A percentile compares a stretch with the other conserved stretches of the same genome.
Evolutionary conservation across 495 filamentous ascomycete genomes (phyloP).

Genomic region (Hypoxylon subgilvum): DNA sequence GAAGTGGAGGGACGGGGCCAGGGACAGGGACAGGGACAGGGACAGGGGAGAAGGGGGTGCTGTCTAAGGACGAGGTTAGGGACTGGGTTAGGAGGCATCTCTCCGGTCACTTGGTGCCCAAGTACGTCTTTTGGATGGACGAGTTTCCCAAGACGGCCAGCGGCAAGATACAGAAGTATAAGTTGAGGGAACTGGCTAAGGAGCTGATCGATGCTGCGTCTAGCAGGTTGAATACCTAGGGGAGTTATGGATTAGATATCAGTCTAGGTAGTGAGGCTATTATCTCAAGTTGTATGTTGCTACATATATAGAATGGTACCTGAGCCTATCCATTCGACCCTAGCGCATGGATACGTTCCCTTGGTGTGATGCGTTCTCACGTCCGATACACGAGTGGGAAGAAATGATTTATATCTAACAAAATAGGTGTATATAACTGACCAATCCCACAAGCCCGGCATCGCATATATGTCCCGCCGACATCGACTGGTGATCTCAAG

Average conservation of each 20-base stretch:
- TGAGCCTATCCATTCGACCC: too few relatives aligned
- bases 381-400: too few relatives aligned
- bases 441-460: too few relatives aligned
- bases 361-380: too few relatives aligned
- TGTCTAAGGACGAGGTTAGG: constrained; percentile 64
- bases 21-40: constrained; percentile 1
- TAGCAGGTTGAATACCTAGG: constrained; percentile 4
- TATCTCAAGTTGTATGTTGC: too few relatives aligned
- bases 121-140: constrained; percentile 84
- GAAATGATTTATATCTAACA: too few relatives aligned
- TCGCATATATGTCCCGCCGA: constrained; percentile 10
- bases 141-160: constrained; percentile 92
- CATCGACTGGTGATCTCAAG: constrained; percentile 14
- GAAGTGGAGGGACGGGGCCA: constrained; percentile 15
- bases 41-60: constrained; percentile 20
- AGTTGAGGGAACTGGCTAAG: constrained; percentile 66
- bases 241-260: too few relatives aligned
- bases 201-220: neutral
- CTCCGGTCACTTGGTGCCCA: constrained; percentile 82
- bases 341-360: too few relatives aligned
- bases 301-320: too few relatives aligned
- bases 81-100: constrained; percentile 75
- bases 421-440: too few relatives aligned
- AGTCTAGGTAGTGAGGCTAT: too few relatives aligned
- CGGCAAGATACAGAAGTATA: constrained; percentile 97